phyloP scores from a whole-genome alignment of 164 flowering plant species.

The Platanus orientalis region DNA sequence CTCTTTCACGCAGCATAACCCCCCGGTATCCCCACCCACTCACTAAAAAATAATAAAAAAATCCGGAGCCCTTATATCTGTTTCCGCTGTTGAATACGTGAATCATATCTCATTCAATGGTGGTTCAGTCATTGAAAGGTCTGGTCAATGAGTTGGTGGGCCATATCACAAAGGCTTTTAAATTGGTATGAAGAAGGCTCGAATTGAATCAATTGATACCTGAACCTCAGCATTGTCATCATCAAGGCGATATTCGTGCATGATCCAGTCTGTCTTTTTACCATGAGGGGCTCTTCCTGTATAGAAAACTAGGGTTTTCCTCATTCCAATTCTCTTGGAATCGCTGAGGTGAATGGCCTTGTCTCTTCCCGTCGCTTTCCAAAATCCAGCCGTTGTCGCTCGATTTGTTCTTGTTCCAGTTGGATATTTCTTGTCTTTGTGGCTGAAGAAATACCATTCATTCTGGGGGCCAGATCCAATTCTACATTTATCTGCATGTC shows the following conservation, averaged over 20 bases:
- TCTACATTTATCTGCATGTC: conserved; percentile 42
- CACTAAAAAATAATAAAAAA: too few species aligned
- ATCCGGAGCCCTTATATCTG: too few species aligned
- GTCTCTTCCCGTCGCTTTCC: conserved; percentile 95
- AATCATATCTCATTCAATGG: too few species aligned
- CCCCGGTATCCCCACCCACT: too few species aligned
- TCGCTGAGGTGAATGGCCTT: conserved; percentile 60
- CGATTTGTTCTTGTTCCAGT: conserved; percentile 75
- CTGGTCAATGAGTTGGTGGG: too few species aligned
- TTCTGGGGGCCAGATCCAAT: conserved; percentile 62
- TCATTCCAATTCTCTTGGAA: conserved; percentile 50
- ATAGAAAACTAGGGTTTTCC: conserved; percentile 62
- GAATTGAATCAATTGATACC: conserved; percentile 20
- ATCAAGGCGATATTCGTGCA: conserved; percentile 67
- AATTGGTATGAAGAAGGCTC: not conserved
- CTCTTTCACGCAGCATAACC: too few species aligned
- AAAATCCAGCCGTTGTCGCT: conserved; percentile 77
- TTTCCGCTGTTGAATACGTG: too few species aligned
- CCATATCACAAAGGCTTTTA: too few species aligned
- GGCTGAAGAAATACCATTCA: conserved; percentile 89
- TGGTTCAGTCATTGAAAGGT: too few species aligned
- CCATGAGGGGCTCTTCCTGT: conserved; percentile 64
- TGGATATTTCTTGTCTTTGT: conserved; percentile 85
- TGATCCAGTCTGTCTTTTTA: conserved; percentile 59
- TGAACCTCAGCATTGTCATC: conserved; percentile 43